Conservation (phyloP, 768 basidiomycete genomes). For the Mycena albidolilacea region DNA sequence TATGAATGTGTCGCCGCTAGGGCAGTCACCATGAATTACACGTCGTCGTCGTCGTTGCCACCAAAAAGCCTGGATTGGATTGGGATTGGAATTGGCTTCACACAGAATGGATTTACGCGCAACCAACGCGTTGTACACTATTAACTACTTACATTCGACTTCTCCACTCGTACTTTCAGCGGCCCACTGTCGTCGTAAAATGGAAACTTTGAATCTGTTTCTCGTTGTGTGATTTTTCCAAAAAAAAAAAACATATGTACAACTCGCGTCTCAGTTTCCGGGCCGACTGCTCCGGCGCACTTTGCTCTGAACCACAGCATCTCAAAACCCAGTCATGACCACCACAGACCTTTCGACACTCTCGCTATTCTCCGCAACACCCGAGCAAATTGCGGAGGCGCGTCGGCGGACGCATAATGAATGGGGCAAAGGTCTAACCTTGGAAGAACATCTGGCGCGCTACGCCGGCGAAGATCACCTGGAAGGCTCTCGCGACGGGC, state of each 20-base stretch:
- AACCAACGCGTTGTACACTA: conserved; percentile 27
- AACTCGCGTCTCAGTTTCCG: too few species aligned
- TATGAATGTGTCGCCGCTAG: neutral
- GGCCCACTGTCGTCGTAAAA: neutral
- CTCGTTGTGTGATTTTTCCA: too few species aligned
- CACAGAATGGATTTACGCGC: conserved; percentile 26
- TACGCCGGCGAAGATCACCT: conserved; percentile 56
- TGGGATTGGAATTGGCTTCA: conserved; percentile 31
- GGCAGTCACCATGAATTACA: conserved; percentile 23
- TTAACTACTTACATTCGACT: conserved; percentile 13
- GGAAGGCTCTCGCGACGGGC: conserved; percentile 62
- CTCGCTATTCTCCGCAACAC: conserved; percentile 65
- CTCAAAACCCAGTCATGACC: conserved; percentile 23
- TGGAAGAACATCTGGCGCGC: conserved; percentile 63
- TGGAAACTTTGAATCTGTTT: neutral
- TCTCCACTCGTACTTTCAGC: conserved; percentile 13
- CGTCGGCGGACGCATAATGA: conserved; percentile 54
- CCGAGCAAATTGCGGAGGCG: conserved; percentile 59
- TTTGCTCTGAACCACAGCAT: neutral
- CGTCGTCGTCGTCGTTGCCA: conserved; percentile 12
- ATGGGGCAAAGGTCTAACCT: conserved; percentile 61
- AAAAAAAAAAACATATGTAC: too few species aligned
- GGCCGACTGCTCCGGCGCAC: neutral
- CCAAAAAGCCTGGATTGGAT: conserved; percentile 34
- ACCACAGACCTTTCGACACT: conserved; percentile 54